Evolutionary conservation across 306 rosid genomes (phyloP), one percentile per base, ranked within the genome.

Genomic region (Amphicarpaea edgeworthii): DNA sequence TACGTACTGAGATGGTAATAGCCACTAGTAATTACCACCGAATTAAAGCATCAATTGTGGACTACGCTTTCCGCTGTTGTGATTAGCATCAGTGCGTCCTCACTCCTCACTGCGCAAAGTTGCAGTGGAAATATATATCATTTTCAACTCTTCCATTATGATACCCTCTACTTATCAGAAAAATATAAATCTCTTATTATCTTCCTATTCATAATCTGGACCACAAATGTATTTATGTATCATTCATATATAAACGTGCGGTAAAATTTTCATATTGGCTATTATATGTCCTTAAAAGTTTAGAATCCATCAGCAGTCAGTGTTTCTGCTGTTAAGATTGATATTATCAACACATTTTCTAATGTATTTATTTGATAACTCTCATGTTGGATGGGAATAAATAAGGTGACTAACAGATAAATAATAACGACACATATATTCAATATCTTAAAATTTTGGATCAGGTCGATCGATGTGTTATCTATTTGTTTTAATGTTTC

Each of bases 11-110:
- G 30, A 74, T 47, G 70, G 60, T 59, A 68, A 73, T 50, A 42
- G 32, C 84, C 81, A 75, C 84, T 49, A 34, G 49, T n/a, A n/a
- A n/a, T 67, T 73, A 80, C 71, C 79, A 66, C 70, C 83, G n/a
- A n/a, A n/a, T n/a, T n/a, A 41, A 19, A 42, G 30, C 32, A 51
- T 47, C 49, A 54, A 80, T 70, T 76, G 49, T 66, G 58, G 12
- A 62, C n/a, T n/a, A n/a, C 19, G 40, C 54, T 64, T 64, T 64
- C 28, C 30, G 16, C 63, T 63, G 41, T 63, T 40, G 49, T 74
- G 37, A 74, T 61, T 12, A n/a, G 34, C 15, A 16, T 10, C 21
- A n/a, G 70, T 68, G 19, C 34, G 2, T 46, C 63, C 46, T 72
- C 77, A 70, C 57, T 46, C 63, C 46, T 72, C 77, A 70, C 57